Evolutionary conservation across 2,329 filamentous ascomycete species (phyloP), one percentile per base, ranked within the genome.

Genomic region (Clarireedia monteithiana): DNA sequence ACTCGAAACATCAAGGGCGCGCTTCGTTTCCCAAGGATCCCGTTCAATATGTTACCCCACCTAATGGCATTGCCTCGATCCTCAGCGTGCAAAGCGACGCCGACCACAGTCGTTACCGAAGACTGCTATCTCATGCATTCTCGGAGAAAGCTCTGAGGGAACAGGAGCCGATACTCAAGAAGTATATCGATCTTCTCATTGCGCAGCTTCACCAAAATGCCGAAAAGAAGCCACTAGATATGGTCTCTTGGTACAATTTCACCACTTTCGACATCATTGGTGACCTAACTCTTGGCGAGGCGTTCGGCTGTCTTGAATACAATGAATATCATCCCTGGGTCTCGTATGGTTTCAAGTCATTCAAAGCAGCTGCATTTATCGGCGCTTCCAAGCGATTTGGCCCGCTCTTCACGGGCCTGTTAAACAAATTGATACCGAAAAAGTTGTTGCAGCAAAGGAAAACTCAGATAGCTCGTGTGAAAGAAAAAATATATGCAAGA

Each of bases 241-340:
- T 72, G 62, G 63, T 58, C 14, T 57, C 65, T 51, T 72, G 69
- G 69, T 69, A 61, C 54, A 69, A 70, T 50, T 70, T 65, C 55
- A 56, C 65, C 2, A 66, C 71, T 3, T 72, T 73, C 59, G 71
- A 72, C 59, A 64, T 73, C 26, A 68, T 72, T 36, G 72, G 72
- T 23, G 73, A 75, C 55, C 66, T 76, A 38, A 68, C 73, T 0
- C 76, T 75, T 57, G 73, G 73, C 2, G 70, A 74, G 50, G 67
- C 70, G 2, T 74, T 73, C 58, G 63, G 63, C 6, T 67, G 64
- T 52, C 57, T 72, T 6, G 58, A 68, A 34, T 57, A 58, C 40
- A 67, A 66, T 60, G 50, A 48, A 39, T 63, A 58, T 23, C 63
- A 66, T 48, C 63, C 60, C 4, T 69, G 60, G 65, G 68, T 68